Conservation (phyloP, 441 rosid genomes). For the Gossypium gossypioides region DNA sequence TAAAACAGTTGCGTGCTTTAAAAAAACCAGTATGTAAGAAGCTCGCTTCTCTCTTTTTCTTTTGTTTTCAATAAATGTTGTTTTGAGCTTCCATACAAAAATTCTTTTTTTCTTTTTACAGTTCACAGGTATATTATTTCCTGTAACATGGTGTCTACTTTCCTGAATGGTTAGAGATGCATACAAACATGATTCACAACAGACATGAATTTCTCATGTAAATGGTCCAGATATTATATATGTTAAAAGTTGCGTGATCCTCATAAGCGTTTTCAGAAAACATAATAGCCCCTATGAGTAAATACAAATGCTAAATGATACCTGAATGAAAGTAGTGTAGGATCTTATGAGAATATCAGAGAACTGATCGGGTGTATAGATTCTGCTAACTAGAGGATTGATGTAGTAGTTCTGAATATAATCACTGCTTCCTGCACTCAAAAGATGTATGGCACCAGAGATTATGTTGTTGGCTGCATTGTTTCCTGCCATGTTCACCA, state of each 20-base stretch:
- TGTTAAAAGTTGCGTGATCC: not conserved
- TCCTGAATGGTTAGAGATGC: not conserved
- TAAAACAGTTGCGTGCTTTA: constrained; percentile 15
- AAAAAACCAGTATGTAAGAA: constrained; percentile 17
- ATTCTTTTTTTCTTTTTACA: not conserved
- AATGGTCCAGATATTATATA: not conserved
- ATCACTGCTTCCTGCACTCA: constrained; percentile 86
- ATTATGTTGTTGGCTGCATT: constrained; percentile 38
- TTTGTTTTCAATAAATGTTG: not conserved
- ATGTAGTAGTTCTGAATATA: constrained; percentile 81
- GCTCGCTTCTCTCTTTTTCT: constrained; percentile 3
- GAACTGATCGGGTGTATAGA: constrained; percentile 50
- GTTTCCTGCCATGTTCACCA: constrained; percentile 34
- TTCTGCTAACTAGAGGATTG: constrained; percentile 47
- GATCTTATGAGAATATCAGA: constrained; percentile 57
- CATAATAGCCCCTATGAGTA: not conserved
- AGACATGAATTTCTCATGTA: not conserved
- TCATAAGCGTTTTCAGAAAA: not conserved
- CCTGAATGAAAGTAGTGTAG: constrained; percentile 78
- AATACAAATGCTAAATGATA: constrained; percentile 12
- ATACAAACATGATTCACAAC: not conserved
- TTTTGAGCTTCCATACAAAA: constrained; percentile 9
- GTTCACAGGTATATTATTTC: not conserved
- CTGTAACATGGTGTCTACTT: not conserved
- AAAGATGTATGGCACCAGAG: constrained; percentile 60